Conservation (phyloP, 1,139 yeast genomes). For the Suzukiozyma palmioleophila region DNA sequence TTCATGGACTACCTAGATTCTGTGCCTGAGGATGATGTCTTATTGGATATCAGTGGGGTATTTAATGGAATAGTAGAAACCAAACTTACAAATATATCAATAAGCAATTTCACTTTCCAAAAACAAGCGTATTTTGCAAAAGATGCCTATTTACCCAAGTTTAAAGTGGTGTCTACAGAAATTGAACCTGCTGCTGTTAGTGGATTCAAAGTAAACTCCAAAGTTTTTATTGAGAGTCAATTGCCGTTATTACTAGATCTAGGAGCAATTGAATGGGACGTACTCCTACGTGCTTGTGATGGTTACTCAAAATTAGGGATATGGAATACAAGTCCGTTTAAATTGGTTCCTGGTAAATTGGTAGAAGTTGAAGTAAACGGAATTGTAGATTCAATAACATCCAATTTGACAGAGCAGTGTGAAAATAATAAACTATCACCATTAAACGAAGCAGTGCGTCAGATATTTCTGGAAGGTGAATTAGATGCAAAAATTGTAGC, state of each 20-base stretch:
- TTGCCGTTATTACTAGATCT: constrained; percentile 19
- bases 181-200: constrained; percentile 3
- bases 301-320: constrained; percentile 18
- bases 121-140: constrained; percentile 13
- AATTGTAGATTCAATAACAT: constrained; percentile 15
- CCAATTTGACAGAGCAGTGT: constrained; percentile 17
- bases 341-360: constrained; percentile 14
- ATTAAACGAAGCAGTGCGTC: constrained; percentile 19
- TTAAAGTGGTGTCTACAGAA: constrained; percentile 3
- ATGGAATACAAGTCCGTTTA: constrained; percentile 18
- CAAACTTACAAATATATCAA: constrained; percentile 12
- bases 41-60: constrained; percentile 18
- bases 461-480: constrained; percentile 17
- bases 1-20: constrained; percentile 16
- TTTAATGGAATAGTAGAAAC: constrained; percentile 14
- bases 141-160: constrained; percentile 12
- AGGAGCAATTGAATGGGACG: constrained; percentile 22
- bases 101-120: constrained; percentile 15
- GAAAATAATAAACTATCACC: constrained; percentile 17
- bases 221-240: constrained; percentile 7
- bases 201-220: constrained; percentile 3
- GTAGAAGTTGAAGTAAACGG: constrained; percentile 11
- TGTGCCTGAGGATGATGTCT: constrained; percentile 11
- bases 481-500: constrained; percentile 19
- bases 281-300: constrained; percentile 23